Evolutionary conservation across 75 land plant genomes (phyloP).

Genomic region (Selaginella tamariscina): DNA sequence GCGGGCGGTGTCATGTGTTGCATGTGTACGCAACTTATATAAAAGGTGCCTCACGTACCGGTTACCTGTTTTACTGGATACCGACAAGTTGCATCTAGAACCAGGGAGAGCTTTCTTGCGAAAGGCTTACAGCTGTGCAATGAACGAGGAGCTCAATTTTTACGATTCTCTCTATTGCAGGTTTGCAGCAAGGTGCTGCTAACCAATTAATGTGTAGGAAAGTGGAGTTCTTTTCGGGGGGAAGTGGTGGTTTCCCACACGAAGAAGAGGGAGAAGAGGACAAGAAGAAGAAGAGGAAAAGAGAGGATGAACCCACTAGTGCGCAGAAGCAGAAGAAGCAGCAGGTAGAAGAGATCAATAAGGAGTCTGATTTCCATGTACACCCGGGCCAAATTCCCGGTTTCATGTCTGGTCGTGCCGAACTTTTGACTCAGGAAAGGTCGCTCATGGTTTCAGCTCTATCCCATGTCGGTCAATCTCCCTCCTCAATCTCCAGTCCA

Average conservation of each 20-base stretch:
- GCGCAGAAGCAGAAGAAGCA: neutral
- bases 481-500: too few relatives aligned
- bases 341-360: neutral
- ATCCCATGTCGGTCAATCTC: neutral
- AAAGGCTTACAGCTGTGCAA: too few relatives aligned
- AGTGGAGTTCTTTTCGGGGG: neutral
- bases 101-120: too few relatives aligned
- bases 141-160: too few relatives aligned
- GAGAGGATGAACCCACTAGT: neutral
- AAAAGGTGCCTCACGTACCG: too few relatives aligned
- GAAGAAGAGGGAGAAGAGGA: neutral
- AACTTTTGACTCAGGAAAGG: neutral
- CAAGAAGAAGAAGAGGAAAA: neutral
- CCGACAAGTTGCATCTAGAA: too few relatives aligned
- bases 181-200: too few relatives aligned
- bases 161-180: too few relatives aligned
- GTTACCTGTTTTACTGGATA: too few relatives aligned
- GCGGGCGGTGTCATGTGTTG: too few relatives aligned
- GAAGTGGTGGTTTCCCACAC: neutral
- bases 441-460: neutral
- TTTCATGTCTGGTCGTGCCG: neutral
- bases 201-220: too few relatives aligned
- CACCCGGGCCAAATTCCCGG: neutral
- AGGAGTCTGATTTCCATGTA: neutral
- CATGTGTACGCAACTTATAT: too few relatives aligned